Conservation (phyloP, 768 basidiomycete species). For the Panaeolus papilionaceus region DNA sequence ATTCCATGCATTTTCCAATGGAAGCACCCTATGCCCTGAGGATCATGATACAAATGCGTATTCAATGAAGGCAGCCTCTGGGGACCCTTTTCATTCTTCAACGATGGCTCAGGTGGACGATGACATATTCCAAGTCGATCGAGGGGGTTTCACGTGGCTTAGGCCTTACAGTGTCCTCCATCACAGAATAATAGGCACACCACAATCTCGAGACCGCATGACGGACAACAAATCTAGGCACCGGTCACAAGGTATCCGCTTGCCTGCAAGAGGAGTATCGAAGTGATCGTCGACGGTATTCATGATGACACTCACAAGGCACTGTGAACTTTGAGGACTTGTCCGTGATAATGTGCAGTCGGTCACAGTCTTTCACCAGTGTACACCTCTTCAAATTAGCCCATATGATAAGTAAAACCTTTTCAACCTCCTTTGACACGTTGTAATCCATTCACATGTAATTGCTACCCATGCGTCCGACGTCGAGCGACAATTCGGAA, state of each 20-base stretch:
- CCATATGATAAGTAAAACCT: too few relatives aligned
- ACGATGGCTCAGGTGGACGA: neutral
- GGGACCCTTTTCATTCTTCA: neutral
- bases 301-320: neutral
- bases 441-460: neutral
- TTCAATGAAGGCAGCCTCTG: neutral
- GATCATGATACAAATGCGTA: neutral
- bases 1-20: neutral
- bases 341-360: too few relatives aligned
- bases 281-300: too few relatives aligned
- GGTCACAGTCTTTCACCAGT: too few relatives aligned
- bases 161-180: neutral
- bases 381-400: too few relatives aligned
- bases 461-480: neutral
- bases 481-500: slow-evolving; percentile 2
- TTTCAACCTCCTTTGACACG: neutral
- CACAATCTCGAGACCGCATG: neutral
- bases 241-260: neutral
- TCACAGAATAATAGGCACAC: neutral
- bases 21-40: neutral
- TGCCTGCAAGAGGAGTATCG: neutral
- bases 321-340: neutral
- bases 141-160: neutral
- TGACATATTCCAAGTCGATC: neutral
- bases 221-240: neutral